Percentiles rank a stretch among this genome's conserved stretches.
Evolutionary conservation across 345 rosid species (phyloP).

Genomic region (Hibiscus mutabilis): DNA sequence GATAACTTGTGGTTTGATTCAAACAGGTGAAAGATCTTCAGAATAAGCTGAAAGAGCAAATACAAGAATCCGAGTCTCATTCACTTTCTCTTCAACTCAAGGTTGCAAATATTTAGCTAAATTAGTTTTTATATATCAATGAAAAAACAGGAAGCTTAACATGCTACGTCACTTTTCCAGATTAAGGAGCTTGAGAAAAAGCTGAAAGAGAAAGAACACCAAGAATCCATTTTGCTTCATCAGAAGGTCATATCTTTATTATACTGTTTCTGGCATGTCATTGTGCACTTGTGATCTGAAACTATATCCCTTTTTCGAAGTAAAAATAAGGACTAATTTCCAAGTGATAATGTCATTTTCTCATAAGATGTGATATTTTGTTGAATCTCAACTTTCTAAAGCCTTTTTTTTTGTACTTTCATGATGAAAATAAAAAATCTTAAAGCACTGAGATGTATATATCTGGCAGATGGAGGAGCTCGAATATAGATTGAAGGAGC

Average conservation of each 20-base stretch:
- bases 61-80: slow-evolving; percentile 42
- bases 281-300: too few relatives aligned
- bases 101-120: slow-evolving; percentile 27
- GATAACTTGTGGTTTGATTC: background rate
- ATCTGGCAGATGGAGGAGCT: background rate
- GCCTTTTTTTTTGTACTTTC: too few relatives aligned
- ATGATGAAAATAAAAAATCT: background rate
- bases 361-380: too few relatives aligned
- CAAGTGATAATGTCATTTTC: too few relatives aligned
- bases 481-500: slow-evolving; percentile 65
- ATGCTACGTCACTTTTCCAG: background rate
- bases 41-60: slow-evolving; percentile 56
- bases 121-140: background rate
- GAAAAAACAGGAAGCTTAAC: too few relatives aligned
- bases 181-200: slow-evolving; percentile 38
- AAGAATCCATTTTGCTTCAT: slow-evolving; percentile 14
- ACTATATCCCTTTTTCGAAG: too few relatives aligned
- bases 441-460: background rate
- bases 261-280: too few relatives aligned
- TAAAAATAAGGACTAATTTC: background rate
- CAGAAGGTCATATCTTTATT: too few relatives aligned
- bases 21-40: slow-evolving; percentile 40
- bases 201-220: slow-evolving; percentile 45
- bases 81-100: slow-evolving; percentile 45
- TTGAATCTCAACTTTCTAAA: background rate